Conservation (phyloP, 108 stramenopile species). For the Skeletonema menzelii region DNA sequence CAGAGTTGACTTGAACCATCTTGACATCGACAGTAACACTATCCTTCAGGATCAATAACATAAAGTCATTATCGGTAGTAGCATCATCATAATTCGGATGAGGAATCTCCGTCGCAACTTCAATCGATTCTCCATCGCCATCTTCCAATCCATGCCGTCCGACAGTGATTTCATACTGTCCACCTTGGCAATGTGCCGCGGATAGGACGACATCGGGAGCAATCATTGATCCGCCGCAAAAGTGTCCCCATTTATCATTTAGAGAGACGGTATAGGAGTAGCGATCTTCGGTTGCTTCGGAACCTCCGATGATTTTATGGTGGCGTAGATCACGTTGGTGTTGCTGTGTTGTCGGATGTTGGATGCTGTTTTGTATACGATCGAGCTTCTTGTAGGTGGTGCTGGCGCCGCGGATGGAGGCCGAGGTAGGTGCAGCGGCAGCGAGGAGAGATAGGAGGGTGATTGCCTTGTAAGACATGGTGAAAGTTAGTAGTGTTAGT, state of each 20-base stretch:
- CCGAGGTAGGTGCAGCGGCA: neutral
- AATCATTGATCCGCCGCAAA: slow-evolving; percentile 38
- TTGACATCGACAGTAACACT: neutral
- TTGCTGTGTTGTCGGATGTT: neutral
- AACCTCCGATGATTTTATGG: slow-evolving; percentile 34
- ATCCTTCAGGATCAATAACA: slow-evolving; percentile 9
- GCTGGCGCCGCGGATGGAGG: neutral
- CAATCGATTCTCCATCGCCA: slow-evolving; percentile 18
- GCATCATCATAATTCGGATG: slow-evolving; percentile 18
- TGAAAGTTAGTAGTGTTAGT: neutral
- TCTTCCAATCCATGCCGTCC: slow-evolving; percentile 24
- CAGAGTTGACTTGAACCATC: slow-evolving; percentile 40
- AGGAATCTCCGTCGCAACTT: neutral
- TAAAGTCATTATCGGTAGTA: slow-evolving; percentile 24
- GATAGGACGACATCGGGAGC: slow-evolving; percentile 17
- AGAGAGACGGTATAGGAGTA: slow-evolving; percentile 33
- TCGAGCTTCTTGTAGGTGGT: neutral
- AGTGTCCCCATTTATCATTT: slow-evolving; percentile 6
- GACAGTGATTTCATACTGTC: neutral
- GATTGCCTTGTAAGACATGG: neutral
- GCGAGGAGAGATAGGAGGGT: neutral
- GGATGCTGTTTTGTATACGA: neutral
- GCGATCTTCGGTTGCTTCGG: slow-evolving; percentile 11
- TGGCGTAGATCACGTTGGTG: neutral
- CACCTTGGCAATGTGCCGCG: slow-evolving; percentile 1